A percentile compares a stretch with the other conserved stretches of the same genome.
Conservation (phyloP, 2,329 filamentous ascomycete species). For the Apiospora marii region DNA sequence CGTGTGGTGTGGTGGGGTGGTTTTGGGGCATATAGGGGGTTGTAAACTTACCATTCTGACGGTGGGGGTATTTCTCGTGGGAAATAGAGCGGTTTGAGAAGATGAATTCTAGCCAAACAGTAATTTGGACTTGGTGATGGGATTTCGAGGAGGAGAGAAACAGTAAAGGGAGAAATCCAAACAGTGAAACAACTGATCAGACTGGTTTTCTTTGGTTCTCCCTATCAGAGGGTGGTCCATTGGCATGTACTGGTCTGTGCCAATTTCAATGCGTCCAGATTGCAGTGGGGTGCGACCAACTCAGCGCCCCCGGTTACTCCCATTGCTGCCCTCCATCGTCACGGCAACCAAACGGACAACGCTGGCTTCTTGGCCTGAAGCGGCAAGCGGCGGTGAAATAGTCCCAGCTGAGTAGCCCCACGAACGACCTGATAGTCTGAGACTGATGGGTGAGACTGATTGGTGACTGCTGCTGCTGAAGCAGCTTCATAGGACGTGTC, state of each 20-base stretch:
- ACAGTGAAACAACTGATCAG: constrained; percentile 25
- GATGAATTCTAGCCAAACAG: constrained; percentile 25
- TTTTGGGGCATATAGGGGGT: neutral
- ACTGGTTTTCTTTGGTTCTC: constrained; percentile 23
- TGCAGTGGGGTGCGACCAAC: constrained; percentile 10
- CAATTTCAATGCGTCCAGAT: constrained; percentile 29
- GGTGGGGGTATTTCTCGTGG: constrained; percentile 26
- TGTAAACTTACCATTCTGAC: constrained; percentile 47
- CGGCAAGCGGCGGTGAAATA: constrained; percentile 20
- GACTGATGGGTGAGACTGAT: neutral
- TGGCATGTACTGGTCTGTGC: constrained; percentile 34
- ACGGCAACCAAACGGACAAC: constrained; percentile 39
- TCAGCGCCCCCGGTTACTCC: constrained; percentile 12
- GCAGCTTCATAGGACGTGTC: constrained; percentile 17
- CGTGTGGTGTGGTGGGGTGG: constrained; percentile 7
- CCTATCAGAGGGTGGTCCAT: constrained; percentile 21
- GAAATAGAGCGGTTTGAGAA: constrained; percentile 2
- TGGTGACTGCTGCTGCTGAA: neutral
- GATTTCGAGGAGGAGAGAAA: constrained; percentile 37
- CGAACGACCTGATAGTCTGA: neutral
- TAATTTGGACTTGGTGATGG: constrained; percentile 35
- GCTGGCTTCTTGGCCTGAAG: neutral
- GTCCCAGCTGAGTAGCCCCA: constrained; percentile 6
- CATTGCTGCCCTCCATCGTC: constrained; percentile 37
- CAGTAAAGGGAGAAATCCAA: constrained; percentile 23